Evolutionary conservation across 169 alveolate species (phyloP), one percentile per base, ranked within the genome.

Genomic region (Haemoproteus tartakovskyi): DNA sequence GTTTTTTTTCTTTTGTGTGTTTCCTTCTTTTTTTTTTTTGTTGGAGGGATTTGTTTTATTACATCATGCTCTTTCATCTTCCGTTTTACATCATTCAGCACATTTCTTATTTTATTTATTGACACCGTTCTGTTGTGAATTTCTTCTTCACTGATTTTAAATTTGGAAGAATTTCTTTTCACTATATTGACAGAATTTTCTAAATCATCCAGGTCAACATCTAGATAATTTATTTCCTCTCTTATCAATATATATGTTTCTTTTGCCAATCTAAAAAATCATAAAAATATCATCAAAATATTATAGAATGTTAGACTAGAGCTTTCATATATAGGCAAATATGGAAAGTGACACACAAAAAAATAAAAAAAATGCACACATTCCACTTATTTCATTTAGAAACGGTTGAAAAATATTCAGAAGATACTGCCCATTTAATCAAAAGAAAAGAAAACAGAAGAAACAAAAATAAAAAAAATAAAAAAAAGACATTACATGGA

Each of bases 181-280:
- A 70, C 83, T 29, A 70, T 41, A 43, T 70, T 43, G 11, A 70
- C 60, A 3, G 83, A 54, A 59, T 56, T 70, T 16, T 70, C 74
- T 22, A 70, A 60, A 18, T 70, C 83, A 22, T 70, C 56, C 45
- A 70, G 16, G 48, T 70, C 83, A 40, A 54, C 51, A 59, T 70
- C 56, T 29, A 70, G 50, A 24, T 70, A 70, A 43, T 70, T 70
- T 70, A 70, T 70, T 54, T 70, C 83, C 37, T 70, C 83, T 22
- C 38, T 70, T 41, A 70, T 70, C 29, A 38, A 60, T 27, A 16
- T 6, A 36, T 56, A 70, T 45, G 52, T 70, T 9, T 70, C 83
- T 60, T 37, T 70, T 56, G 83, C 83, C 14, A 56, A 45, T 1
- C 83, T 70, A 46, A 26, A 19, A 29, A 18, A 24, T 14, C 40